Base-by-base conservation (phyloP, 768 basidiomycete genomes). In the Xerocomus spinulosus region DNA sequence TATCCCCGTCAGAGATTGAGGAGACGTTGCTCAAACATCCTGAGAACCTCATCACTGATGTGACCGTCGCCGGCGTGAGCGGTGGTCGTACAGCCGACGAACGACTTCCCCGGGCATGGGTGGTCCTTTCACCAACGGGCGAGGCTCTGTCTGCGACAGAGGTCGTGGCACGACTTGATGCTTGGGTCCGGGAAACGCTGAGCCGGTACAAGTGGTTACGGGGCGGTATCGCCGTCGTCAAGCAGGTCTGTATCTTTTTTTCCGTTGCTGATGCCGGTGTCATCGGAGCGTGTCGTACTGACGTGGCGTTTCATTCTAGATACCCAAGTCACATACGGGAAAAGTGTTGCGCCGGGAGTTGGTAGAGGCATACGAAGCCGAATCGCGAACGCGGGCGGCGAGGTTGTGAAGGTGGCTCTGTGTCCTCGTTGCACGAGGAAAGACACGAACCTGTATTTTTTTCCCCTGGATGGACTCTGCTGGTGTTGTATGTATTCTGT, bases 1-100 rank as follows among this genome's bases (percentile, higher is more conserved):
- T 91, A 0, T 87, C 89, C 0, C 89, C 88, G 1, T 75, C 77
- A 15, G 88, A 92, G 60, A 83, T 91, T 43, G 89, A 91, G 60
- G 72, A 79, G 23, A 75, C 74, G 20, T 68, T 91, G 2, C 72
- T 82, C 17, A 71, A 71, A 0, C 79, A 90, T 32, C 84, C 87
- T 0, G 73, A 74, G 8, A 69, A 69, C 15, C 72, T 88, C 39
- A 76, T 90, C 49, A 65, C 61, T 9, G 89, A 91, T 52, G 84
- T 72, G 13, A 73, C 76, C 2, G 88, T 91, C 15, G 85, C 83
- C 0, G 88, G 88, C 13, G 85, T 92, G 2, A 76, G 72, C 17
- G 85, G 85, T 23, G 84, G 81, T 0, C 81, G 83, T 3, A 82
- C 82, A 0, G 70, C 73, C 0, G 85, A 88, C 57, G 88, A 90